phyloP scores from a whole-genome alignment of 2,329 filamentous ascomycete genomes.

The Arachnomyces sp. region DNA sequence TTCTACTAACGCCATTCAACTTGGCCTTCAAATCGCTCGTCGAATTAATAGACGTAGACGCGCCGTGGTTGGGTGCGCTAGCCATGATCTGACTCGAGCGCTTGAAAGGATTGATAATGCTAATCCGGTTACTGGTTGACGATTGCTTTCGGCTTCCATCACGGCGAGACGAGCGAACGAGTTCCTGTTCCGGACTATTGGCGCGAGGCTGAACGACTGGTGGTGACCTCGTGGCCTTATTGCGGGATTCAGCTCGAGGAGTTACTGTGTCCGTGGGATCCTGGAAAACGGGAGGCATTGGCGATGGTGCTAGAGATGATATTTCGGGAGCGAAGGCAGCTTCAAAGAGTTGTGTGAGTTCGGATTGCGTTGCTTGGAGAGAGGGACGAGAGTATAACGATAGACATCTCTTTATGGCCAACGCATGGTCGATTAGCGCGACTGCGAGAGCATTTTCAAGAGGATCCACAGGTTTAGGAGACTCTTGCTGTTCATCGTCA shows the following conservation, averaged over 20 bases:
- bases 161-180: conserved; percentile 25
- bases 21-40: conserved; percentile 12
- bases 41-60: background rate
- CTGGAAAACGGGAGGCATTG: conserved; percentile 31
- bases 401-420: conserved; percentile 78
- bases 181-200: conserved; percentile 29
- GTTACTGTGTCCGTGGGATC: conserved; percentile 29
- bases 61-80: conserved; percentile 26
- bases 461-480: conserved; percentile 41
- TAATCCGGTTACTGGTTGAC: conserved; percentile 34
- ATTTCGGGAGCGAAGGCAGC: conserved; percentile 55
- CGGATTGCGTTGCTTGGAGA: conserved; percentile 34
- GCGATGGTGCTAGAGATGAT: conserved; percentile 46
- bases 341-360: conserved; percentile 33
- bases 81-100: conserved; percentile 29
- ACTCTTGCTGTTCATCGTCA: conserved; percentile 44
- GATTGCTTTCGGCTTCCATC: conserved; percentile 22
- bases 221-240: conserved; percentile 17
- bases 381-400: conserved; percentile 57
- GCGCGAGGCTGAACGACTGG: conserved; percentile 18
- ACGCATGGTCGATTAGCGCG: conserved; percentile 79
- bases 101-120: conserved; percentile 38
- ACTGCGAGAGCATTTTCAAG: conserved; percentile 76
- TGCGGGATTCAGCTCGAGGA: conserved; percentile 25
- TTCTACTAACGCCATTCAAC: conserved; percentile 7